Evolutionary conservation across 2,329 filamentous ascomycete species (phyloP).

Genomic region (Parastagonospora nodorum): DNA sequence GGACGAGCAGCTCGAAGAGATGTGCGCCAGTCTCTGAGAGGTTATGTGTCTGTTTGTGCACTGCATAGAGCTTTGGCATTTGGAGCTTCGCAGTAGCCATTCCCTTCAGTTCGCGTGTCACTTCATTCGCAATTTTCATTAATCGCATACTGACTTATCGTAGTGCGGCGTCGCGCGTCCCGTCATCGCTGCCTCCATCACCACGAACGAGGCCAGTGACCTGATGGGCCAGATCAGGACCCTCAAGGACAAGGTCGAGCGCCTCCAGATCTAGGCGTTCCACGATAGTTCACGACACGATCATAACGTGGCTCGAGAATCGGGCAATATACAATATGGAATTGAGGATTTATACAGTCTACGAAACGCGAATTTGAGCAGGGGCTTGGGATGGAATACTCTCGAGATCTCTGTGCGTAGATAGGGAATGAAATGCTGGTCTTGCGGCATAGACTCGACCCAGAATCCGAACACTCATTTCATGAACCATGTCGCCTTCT

Average conservation of each 20-base stretch:
- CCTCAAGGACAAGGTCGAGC: constrained; percentile 94
- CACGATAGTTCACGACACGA: neutral
- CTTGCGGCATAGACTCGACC: constrained; percentile 28
- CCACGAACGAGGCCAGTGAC: constrained; percentile 67
- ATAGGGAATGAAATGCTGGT: constrained; percentile 33
- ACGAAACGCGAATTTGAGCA: constrained; percentile 14
- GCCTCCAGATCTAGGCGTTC: constrained; percentile 79
- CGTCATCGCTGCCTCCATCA: constrained; percentile 88
- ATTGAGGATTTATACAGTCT: constrained; percentile 13
- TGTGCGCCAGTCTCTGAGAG: too few relatives aligned
- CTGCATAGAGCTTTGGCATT: too few relatives aligned
- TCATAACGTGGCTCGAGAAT: neutral
- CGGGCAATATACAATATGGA: neutral
- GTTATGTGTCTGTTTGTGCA: too few relatives aligned
- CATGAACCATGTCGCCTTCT: too few relatives aligned
- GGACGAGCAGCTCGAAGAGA: too few relatives aligned
- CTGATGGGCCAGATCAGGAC: constrained; percentile 84
- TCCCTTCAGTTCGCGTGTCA: too few relatives aligned
- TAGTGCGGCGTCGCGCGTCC: constrained; percentile 80
- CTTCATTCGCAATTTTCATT: too few relatives aligned
- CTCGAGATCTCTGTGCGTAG: constrained; percentile 22
- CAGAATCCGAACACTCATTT: constrained; percentile 2
- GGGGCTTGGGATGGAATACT: constrained; percentile 23
- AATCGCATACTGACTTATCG: too few relatives aligned
- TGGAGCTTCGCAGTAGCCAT: too few relatives aligned